Conservation (phyloP, 345 rosid species). For the Dipteronia sinensis region DNA sequence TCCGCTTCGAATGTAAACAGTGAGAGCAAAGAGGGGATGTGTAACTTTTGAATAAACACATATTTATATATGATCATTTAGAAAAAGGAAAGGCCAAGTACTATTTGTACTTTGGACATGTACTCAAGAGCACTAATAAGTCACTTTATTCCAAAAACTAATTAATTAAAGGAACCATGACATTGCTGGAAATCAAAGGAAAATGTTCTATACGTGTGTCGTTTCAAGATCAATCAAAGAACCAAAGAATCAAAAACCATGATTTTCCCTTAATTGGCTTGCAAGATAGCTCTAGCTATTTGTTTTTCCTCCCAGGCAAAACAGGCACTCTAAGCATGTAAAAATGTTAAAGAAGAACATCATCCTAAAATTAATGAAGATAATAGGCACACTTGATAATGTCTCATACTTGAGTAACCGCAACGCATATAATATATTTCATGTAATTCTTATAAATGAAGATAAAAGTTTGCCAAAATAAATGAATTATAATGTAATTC, state of each 20-base stretch:
- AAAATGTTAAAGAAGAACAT: not conserved
- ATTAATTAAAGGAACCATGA: not conserved
- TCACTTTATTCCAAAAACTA: constrained; percentile 25
- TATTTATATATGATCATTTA: not conserved
- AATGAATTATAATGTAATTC: too few species aligned
- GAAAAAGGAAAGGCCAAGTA: constrained; percentile 1
- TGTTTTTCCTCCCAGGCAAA: not conserved
- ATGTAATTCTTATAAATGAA: not conserved
- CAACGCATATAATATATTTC: too few species aligned
- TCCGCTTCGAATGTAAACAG: too few species aligned
- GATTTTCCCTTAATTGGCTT: constrained; percentile 8
- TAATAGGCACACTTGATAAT: not conserved
- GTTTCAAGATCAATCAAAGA: not conserved
- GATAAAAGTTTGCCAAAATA: not conserved
- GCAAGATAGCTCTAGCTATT: not conserved
- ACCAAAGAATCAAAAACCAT: not conserved
- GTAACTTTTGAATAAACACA: too few species aligned
- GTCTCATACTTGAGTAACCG: too few species aligned
- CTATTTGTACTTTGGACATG: constrained; percentile 3
- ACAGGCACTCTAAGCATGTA: not conserved
- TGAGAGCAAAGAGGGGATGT: too few species aligned
- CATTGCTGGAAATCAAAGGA: not conserved
- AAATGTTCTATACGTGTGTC: not conserved
- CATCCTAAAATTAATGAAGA: constrained; percentile 1
- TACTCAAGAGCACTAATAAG: not conserved